Conservation (phyloP, 306 rosid species). For the Ammopiptanthus mongolicus region DNA sequence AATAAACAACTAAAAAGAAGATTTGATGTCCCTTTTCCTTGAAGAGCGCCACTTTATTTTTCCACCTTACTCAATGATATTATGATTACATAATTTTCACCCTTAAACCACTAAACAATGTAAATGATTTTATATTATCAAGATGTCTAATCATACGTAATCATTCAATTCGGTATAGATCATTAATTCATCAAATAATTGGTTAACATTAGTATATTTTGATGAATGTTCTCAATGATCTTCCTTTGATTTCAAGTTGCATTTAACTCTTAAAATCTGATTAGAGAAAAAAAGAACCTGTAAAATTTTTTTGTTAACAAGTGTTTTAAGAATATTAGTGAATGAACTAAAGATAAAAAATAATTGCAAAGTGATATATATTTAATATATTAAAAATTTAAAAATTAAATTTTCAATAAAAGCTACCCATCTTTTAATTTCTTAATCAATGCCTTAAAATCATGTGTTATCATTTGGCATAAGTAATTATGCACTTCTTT, state of each 20-base stretch:
- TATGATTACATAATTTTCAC: slow-evolving; percentile 17
- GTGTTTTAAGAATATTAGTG: no score
- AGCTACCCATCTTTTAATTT: no score
- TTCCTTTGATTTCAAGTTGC: slow-evolving; percentile 6
- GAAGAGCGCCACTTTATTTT: slow-evolving; percentile 35
- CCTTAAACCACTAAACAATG: background rate
- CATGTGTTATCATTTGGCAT: no score
- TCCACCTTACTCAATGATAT: slow-evolving; percentile 45
- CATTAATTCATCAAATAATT: slow-evolving; percentile 12
- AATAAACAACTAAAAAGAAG: slow-evolving; percentile 23
- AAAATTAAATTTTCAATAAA: no score
- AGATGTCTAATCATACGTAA: background rate
- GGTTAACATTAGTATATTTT: background rate
- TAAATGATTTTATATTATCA: background rate
- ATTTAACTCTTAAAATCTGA: background rate
- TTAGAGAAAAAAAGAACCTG: background rate
- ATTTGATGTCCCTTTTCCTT: slow-evolving; percentile 32
- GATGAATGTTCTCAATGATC: background rate
- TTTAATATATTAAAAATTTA: no score
- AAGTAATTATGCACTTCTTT: no score
- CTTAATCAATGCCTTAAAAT: no score
- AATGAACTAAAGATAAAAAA: no score
- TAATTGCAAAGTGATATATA: no score
- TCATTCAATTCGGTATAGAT: background rate
- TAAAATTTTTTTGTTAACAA: no score